Evolutionary conservation across 2,329 filamentous ascomycete genomes (phyloP), one percentile per base, ranked within the genome.

Genomic region (Nigrograna mackinnonii): DNA sequence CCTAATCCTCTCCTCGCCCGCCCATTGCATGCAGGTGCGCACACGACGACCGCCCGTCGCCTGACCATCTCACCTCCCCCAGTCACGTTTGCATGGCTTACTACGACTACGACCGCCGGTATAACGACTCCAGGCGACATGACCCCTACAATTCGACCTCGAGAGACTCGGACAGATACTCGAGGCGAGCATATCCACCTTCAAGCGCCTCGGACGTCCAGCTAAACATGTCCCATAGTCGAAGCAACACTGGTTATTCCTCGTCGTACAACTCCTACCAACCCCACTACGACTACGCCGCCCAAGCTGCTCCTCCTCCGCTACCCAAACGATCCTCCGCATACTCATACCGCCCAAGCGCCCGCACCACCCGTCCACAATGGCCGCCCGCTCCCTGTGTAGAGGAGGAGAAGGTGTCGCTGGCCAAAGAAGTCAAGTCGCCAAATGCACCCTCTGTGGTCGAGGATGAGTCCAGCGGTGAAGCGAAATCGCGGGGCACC

Each of bases 341-440:
- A 42, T 37, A 53, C 41, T 35, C 41, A 43, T 43, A 55, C 41
- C 18, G 54, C 47, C 41, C 35, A 36, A 42, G 42, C 52, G 14
- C 37, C 18, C 51, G 47, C 45, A 59, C 6, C 37, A 36, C 16
- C 12, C 13, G 26, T 20, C 5, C 16, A 13, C 41, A 37, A 46
- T 76, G 73, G 60, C 83, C 85, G 5, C 86, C 85, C 2, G 74
- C 75, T 14, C 84, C 86, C 4, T 83, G 68, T 24, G 85, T 86
- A 35, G 87, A 91, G 62, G 86, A 91, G 60, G 87, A 89, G 63
- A 70, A 62, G 13, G 76, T 73, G 12, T 80, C 86, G 6, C 66
- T 89, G 26, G 79, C 78, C 5, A 82, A 77, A 60, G 87, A 91
- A 60, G 68, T 80, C 54, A 73, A 75, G 19, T 57, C 64, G 32